Conservation (phyloP, 2,329 filamentous ascomycete genomes). For the Sporothrix phasma region DNA sequence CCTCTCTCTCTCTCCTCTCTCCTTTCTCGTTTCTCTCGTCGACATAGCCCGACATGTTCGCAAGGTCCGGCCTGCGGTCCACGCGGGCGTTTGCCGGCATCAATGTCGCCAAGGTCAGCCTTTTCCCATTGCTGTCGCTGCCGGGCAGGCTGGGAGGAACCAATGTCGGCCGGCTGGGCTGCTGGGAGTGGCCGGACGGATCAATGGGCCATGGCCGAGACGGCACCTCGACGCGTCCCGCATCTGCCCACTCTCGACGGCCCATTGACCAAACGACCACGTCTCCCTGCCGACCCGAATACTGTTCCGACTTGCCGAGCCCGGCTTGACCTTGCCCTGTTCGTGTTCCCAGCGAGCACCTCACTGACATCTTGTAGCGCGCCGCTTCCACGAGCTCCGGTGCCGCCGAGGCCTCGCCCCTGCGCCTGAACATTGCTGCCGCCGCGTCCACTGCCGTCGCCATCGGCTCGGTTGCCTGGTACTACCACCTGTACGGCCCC, state of each 20-base stretch:
- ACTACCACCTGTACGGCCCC: conserved; percentile 91
- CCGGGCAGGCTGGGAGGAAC: neutral
- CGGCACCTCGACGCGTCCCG: neutral
- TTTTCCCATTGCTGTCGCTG: neutral
- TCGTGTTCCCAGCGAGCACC: neutral
- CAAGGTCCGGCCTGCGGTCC: conserved; percentile 82
- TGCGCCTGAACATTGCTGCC: conserved; percentile 78
- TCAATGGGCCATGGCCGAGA: neutral
- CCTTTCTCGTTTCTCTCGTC: conserved; percentile 25
- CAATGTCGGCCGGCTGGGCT: neutral
- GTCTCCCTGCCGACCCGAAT: neutral
- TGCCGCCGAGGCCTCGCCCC: conserved; percentile 58
- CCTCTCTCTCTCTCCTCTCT: neutral
- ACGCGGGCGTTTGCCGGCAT: conserved; percentile 73
- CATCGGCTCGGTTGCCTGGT: conserved; percentile 87
- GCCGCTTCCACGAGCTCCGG: conserved; percentile 63
- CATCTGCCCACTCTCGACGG: neutral
- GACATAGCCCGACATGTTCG: conserved; percentile 67
- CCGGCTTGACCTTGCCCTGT: neutral
- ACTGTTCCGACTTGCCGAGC: neutral
- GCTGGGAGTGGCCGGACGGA: neutral
- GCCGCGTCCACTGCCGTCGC: conserved; percentile 78
- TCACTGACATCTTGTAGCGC: conserved; percentile 35
- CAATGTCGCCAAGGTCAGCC: conserved; percentile 58
- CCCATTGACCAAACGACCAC: neutral